A percentile compares a stretch with the other conserved stretches of the same genome.
These are phyloP conservation scores for Quercus suber DNA, from an alignment of 306 rosid genomes.

Conservation along the genomic window DNA sequence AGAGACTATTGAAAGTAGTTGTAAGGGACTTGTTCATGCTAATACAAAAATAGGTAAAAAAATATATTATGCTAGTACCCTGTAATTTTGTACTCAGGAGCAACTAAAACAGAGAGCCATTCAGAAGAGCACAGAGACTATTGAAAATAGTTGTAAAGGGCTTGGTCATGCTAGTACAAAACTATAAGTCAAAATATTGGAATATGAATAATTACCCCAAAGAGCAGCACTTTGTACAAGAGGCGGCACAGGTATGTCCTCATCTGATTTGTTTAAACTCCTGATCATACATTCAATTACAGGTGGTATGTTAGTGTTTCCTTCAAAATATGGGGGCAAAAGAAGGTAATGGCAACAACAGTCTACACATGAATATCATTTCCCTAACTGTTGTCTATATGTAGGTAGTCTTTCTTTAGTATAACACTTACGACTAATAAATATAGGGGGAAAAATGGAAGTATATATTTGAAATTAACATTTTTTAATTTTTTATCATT, in stretches of 20 bases:
- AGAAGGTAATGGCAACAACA: background rate
- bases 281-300: conserved; percentile 31
- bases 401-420: no score
- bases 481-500: no score
- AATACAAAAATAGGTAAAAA: background rate
- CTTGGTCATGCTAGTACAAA: background rate
- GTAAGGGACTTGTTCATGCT: no score
- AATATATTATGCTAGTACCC: background rate
- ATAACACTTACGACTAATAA: no score
- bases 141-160: background rate
- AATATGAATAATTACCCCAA: conserved; percentile 43
- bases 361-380: background rate
- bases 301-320: background rate
- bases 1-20: background rate
- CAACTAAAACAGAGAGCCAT: background rate
- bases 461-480: no score
- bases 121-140: background rate
- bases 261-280: conserved; percentile 85
- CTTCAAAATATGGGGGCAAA: background rate
- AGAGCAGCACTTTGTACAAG: conserved; percentile 79
- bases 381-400: no score
- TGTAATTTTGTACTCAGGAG: no score
- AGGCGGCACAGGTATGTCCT: conserved; percentile 95
- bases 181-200: background rate
- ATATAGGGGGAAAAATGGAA: no score